Conservation (phyloP, 2,329 filamentous ascomycete genomes). For the Trichoderma aggressivum region DNA sequence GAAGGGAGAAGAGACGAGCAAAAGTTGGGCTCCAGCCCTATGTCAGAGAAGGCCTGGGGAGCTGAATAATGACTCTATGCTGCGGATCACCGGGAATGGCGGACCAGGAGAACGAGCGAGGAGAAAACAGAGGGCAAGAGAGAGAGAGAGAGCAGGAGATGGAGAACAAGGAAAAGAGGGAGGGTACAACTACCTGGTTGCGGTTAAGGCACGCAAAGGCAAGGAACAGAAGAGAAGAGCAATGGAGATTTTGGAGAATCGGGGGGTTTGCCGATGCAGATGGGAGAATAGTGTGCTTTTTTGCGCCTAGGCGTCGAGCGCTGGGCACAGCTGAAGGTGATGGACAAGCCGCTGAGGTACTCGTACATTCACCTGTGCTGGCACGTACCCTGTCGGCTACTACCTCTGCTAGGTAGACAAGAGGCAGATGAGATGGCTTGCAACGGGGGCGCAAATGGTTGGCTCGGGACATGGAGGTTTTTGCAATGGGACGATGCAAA, state of each 20-base stretch:
- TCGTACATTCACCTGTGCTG: not conserved
- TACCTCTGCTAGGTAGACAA: too few relatives aligned
- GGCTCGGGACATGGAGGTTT: not conserved
- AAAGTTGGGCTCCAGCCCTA: not conserved
- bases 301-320: not conserved
- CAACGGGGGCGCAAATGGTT: conserved; percentile 8
- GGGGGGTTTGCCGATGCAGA: not conserved
- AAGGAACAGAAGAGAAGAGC: not conserved
- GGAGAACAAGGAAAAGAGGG: not conserved
- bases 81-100: not conserved
- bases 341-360: not conserved
- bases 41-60: not conserved
- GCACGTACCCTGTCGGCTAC: not conserved
- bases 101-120: not conserved
- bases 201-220: not conserved
- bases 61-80: not conserved
- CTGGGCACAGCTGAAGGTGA: conserved; percentile 1
- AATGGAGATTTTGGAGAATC: not conserved
- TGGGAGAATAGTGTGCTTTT: not conserved
- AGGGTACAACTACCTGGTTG: not conserved
- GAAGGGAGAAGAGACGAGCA: not conserved
- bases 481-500: not conserved
- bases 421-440: not conserved
- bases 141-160: not conserved
- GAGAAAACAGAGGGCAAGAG: not conserved